Evolutionary conservation across 2,329 filamentous ascomycete species (phyloP).

Genomic region (Microdochium trichocladiopsis): DNA sequence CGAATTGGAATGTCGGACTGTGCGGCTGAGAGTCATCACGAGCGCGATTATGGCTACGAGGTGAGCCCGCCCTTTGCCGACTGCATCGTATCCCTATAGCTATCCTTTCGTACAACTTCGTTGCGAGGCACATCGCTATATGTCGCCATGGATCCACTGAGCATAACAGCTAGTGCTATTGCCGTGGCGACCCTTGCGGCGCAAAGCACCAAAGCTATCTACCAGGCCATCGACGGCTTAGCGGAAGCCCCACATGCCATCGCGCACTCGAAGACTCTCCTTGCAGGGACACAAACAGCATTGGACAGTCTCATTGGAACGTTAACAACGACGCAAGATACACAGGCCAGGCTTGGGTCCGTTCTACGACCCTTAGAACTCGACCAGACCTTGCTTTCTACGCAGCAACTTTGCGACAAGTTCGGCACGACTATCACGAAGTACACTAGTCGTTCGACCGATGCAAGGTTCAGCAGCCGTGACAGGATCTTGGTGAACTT

Average conservation of each 20-base stretch:
- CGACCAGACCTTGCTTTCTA: neutral
- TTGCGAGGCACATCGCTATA: neutral
- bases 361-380: neutral
- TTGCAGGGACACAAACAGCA: neutral
- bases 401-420: neutral
- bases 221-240: neutral
- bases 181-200: neutral
- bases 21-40: neutral
- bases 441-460: neutral
- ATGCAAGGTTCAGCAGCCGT: neutral
- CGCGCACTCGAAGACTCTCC: neutral
- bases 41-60: neutral
- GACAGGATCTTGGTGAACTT: conserved; percentile 3
- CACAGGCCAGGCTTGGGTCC: neutral
- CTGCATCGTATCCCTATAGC: neutral
- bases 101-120: neutral
- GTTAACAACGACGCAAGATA: neutral
- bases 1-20: neutral
- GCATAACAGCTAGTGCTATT: neutral
- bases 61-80: neutral
- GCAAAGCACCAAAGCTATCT: neutral
- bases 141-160: neutral
- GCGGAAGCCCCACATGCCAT: neutral
- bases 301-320: neutral
- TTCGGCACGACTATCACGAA: neutral